phyloP scores from a whole-genome alignment of 2,329 filamentous ascomycete genomes.

The Hymenoscyphus salicellus region DNA sequence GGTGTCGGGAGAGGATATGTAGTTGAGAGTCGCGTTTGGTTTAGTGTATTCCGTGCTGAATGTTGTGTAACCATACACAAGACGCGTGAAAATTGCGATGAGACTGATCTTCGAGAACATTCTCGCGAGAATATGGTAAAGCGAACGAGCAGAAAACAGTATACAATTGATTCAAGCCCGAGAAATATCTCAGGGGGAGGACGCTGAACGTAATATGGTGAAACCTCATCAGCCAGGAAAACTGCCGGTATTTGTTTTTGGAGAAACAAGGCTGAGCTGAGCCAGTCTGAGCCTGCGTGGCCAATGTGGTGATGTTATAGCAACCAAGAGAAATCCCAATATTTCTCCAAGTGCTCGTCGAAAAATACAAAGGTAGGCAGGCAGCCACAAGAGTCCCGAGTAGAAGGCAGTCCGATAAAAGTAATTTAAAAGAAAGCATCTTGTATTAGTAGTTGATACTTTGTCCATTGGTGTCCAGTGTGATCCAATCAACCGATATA shows the following conservation, averaged over 20 bases:
- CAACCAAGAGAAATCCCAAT: too few species aligned
- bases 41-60: conserved; percentile 11
- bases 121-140: not conserved
- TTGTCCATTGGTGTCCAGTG: not conserved
- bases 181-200: too few species aligned
- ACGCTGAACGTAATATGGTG: too few species aligned
- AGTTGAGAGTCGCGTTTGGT: conserved; percentile 11
- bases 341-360: not conserved
- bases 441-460: not conserved
- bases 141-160: not conserved
- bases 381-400: not conserved
- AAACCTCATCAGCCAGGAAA: too few species aligned
- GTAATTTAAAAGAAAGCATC: not conserved
- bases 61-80: conserved; percentile 9
- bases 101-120: not conserved
- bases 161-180: not conserved
- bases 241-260: too few species aligned
- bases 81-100: not conserved
- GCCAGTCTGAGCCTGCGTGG: too few species aligned
- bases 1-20: not conserved
- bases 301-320: too few species aligned
- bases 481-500: not conserved
- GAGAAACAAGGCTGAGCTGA: too few species aligned
- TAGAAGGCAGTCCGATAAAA: not conserved
- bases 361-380: not conserved